phyloP scores from a whole-genome alignment of 257 asterid species.

The Mentha longifolia region DNA sequence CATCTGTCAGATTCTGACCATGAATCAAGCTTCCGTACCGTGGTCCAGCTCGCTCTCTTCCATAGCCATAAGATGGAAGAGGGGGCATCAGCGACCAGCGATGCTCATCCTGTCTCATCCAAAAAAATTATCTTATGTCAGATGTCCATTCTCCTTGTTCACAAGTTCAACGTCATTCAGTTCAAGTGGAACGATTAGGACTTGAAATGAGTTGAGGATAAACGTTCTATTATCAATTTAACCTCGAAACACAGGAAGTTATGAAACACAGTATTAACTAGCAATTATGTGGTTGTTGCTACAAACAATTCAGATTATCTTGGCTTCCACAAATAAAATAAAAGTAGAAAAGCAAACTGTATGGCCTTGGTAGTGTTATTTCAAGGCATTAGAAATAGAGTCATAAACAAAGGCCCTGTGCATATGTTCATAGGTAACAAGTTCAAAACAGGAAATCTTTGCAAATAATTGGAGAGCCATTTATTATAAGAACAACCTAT shows the following conservation, averaged over 20 bases:
- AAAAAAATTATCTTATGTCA: constrained; percentile 23
- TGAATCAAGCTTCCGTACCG: constrained; percentile 95
- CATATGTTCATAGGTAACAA: constrained; percentile 2
- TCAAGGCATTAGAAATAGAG: not conserved
- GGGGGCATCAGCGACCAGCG: constrained; percentile 96
- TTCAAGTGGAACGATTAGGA: constrained; percentile 2
- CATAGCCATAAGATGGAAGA: constrained; percentile 90
- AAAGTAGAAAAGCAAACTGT: not conserved
- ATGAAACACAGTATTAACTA: not conserved
- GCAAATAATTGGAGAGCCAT: not conserved
- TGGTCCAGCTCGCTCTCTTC: constrained; percentile 85
- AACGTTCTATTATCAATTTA: not conserved
- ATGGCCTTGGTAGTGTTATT: constrained; percentile 4
- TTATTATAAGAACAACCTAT: not conserved
- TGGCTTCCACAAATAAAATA: not conserved
- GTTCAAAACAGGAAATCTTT: not conserved
- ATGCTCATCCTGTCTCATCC: constrained; percentile 66
- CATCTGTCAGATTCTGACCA: constrained; percentile 87
- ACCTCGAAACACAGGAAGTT: not conserved
- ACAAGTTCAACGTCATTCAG: not conserved
- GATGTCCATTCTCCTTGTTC: constrained; percentile 14
- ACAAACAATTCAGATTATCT: not conserved
- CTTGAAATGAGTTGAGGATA: not conserved
- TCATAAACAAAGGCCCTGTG: not conserved
- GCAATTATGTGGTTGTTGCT: not conserved